These are phyloP conservation scores for Phanerodontia chrysosporium DNA, from an alignment of 768 basidiomycete species.

Conservation along the genomic window DNA sequence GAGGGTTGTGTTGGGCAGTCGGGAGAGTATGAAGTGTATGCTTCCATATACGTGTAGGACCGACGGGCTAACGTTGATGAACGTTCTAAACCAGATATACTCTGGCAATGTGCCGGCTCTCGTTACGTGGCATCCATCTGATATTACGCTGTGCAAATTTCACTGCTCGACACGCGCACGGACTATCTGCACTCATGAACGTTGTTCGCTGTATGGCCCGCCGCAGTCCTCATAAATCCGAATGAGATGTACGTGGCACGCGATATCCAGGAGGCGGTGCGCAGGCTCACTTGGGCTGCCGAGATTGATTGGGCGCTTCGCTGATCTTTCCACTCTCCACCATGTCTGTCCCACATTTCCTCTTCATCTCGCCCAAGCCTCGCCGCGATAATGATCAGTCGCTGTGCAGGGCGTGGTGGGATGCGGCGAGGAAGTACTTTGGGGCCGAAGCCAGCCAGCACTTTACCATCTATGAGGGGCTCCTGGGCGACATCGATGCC, in stretches of 20 bases:
- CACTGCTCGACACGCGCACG: too few species aligned
- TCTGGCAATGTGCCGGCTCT: too few species aligned
- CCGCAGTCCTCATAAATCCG: too few species aligned
- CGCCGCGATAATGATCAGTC: not conserved
- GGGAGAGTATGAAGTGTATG: too few species aligned
- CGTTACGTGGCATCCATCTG: too few species aligned
- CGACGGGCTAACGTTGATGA: too few species aligned
- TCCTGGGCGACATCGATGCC: not conserved
- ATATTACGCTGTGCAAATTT: too few species aligned
- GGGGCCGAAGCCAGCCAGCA: not conserved
- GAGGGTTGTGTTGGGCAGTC: too few species aligned
- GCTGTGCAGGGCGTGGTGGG: conserved; percentile 1
- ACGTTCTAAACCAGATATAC: too few species aligned
- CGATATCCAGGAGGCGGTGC: not conserved
- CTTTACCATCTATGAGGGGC: conserved; percentile 2
- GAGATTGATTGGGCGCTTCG: not conserved
- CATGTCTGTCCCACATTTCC: not conserved
- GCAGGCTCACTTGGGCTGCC: not conserved
- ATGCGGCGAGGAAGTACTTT: conserved; percentile 1
- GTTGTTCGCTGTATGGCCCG: too few species aligned
- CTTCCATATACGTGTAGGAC: too few species aligned
- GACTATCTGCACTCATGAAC: too few species aligned
- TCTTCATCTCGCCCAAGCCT: conserved; percentile 5
- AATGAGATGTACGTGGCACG: not conserved
- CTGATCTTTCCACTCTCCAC: not conserved